Evolutionary conservation across 2,329 filamentous ascomycete genomes (phyloP).

Genomic region (Sarocladiaceae sp.): DNA sequence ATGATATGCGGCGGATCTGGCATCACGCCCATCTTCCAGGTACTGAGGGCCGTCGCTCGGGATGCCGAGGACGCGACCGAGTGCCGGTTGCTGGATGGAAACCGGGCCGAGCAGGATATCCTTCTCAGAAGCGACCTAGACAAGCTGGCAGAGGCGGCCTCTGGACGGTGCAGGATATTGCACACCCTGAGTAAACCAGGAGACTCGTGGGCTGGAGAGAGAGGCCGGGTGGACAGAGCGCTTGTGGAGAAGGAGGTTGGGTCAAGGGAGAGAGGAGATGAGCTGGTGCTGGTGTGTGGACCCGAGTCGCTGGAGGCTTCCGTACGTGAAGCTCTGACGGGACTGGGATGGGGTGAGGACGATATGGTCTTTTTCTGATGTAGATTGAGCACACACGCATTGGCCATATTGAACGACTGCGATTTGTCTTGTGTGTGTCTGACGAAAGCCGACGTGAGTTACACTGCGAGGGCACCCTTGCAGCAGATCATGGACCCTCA

Average conservation of each 20-base stretch:
- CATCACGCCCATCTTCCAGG: conserved; percentile 86
- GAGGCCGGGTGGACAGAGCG: conserved; percentile 58
- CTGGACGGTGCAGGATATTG: conserved; percentile 54
- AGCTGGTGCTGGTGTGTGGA: conserved; percentile 73
- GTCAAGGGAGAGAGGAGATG: conserved; percentile 25
- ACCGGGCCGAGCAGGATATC: conserved; percentile 74
- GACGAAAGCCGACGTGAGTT: no score
- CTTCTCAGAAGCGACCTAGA: conserved; percentile 71
- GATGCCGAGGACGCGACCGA: conserved; percentile 56
- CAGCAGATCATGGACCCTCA: no score
- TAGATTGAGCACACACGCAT: no score
- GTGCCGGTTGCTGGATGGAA: conserved; percentile 74
- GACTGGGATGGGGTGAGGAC: conserved; percentile 36
- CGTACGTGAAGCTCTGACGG: conserved; percentile 23
- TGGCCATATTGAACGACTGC: no score
- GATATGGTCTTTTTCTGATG: conserved; percentile 76
- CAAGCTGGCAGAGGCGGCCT: conserved; percentile 44
- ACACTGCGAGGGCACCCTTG: no score
- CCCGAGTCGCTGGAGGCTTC: conserved; percentile 68
- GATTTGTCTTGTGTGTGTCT: no score
- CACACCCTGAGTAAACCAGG: conserved; percentile 62
- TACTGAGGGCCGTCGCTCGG: conserved; percentile 66
- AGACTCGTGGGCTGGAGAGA: conserved; percentile 60
- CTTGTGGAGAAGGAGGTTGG: conserved; percentile 56
- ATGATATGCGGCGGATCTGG: conserved; percentile 90